Percentiles rank a stretch among this genome's conserved stretches.
Conservation (phyloP, 208 protist species). For the Leishmania aethiopica region DNA sequence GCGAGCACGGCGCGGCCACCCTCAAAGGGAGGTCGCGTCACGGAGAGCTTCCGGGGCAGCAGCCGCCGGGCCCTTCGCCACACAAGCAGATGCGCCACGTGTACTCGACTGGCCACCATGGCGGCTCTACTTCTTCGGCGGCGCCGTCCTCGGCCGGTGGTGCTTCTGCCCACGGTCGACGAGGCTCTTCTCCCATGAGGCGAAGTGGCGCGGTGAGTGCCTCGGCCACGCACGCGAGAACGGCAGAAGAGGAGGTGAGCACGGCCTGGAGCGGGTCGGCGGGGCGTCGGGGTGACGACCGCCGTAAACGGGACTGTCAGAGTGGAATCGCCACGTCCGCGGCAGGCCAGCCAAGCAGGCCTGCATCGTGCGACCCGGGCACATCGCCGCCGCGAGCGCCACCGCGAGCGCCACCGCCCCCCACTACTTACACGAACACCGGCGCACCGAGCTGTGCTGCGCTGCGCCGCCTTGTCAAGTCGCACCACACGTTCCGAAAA, state of each 20-base stretch:
- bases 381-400: neutral
- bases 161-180: neutral
- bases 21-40: too few species aligned
- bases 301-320: neutral
- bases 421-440: slow-evolving; percentile 3
- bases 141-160: neutral
- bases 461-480: slow-evolving; percentile 37
- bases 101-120: neutral
- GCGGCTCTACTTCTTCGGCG: neutral
- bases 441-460: slow-evolving; percentile 10
- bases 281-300: neutral
- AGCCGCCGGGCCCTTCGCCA: neutral
- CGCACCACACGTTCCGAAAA: slow-evolving; percentile 33
- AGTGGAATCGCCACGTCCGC: neutral
- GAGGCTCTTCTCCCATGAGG: neutral
- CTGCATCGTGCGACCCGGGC: neutral
- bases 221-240: too few species aligned
- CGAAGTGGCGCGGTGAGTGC: neutral
- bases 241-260: neutral
- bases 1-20: neutral
- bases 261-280: neutral
- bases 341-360: neutral
- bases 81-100: neutral
- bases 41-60: neutral
- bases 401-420: neutral